Base-by-base conservation (phyloP, 306 rosid genomes). In the Cicer arietinum region DNA sequence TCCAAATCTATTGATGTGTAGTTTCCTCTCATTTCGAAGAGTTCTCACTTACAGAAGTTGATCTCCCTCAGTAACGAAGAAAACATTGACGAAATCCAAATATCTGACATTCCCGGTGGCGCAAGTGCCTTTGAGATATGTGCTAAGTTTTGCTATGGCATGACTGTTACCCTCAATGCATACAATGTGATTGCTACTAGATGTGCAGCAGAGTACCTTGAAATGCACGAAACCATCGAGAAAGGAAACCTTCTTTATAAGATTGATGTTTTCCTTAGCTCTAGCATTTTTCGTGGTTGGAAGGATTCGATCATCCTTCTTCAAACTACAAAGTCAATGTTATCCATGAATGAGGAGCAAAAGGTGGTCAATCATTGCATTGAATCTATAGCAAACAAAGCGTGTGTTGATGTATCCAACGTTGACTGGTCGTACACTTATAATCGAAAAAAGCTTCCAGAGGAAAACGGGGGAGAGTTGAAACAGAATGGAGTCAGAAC, bases 21-120 rank as follows among this genome's bases (percentile, higher is more conserved):
- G 99, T 95, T 90, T 88, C 99, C 99, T 81, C 98, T 95, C 69
- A 84, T 95, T 57, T 95, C 97, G 1, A 95, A 89, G 93, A 95
- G 99, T 82, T 80, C 89, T 77, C 86, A 57, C 82, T 74, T 95
- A 81, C 97, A 89, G 87, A 90, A 84, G 75, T 52, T 92, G 88
- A 91, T 88, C 67, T 70, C 90, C 20, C 77, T 86, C 69, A 68
- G 81, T 48, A 82, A 81, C 18, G 97, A 90, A 73, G 89, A 85
- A 52, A 90, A 75, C 60, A 63, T 69, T 2, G 87, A 87, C 10
- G 98, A 87, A 82, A 65, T 95, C 80, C 79, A 86, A 73, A 83
- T 95, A 73, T 78, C 90, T 14, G 93, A 92, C 85, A 89, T 92
- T 81, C 97, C 99, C 2, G 99, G 99, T 14, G 98, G 98, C 30